Evolutionary conservation across 768 basidiomycete species (phyloP), one percentile per base, ranked within the genome.

Genomic region (Amanita rimosa): DNA sequence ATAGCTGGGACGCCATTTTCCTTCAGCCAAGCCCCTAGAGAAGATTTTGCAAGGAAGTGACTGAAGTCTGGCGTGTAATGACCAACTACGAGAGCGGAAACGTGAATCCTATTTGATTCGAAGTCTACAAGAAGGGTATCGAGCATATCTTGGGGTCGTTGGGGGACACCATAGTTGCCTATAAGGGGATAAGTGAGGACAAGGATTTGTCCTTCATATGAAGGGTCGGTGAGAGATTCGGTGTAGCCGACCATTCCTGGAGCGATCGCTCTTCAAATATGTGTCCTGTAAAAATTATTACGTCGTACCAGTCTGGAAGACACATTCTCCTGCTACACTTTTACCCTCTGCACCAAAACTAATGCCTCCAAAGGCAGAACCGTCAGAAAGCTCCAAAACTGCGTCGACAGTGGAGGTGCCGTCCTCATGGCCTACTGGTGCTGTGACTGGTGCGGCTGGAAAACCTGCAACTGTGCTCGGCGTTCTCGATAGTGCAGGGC

Each of bases 211-310:
- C 93, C 92, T 64, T 95, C 84, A 67, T 99, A 99, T 1, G 95
- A 98, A 16, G 96, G 96, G 64, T 98, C 96, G 39, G 96, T 99
- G 57, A 98, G 71, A 16, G 95, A 97, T 60, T 98, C 96, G 33
- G 91, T 92, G 66, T 99, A 99, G 26, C 96, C 96, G 49, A 98
- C 93, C 95, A 99, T 98, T 49, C 96, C 96, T 99, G 60, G n/a
- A 49, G 9, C 40, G 16, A 46, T 53, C 39, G 19, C 39, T 38
- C 51, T 60, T 51, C 55, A 55, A 50, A 45, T 41, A 42, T 39
- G 51, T 33, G 48, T 6, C 17, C 19, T 17, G 48, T 50, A 14
- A 42, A 19, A 39, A 44, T 33, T 19, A 6, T 17, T 42, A n/a
- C 21, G 37, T 59, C 84, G 63, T 60, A 94, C 96, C 96, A 35